phyloP scores from a whole-genome alignment of 495 filamentous ascomycete genomes.

The Podospora fimiseda region DNA sequence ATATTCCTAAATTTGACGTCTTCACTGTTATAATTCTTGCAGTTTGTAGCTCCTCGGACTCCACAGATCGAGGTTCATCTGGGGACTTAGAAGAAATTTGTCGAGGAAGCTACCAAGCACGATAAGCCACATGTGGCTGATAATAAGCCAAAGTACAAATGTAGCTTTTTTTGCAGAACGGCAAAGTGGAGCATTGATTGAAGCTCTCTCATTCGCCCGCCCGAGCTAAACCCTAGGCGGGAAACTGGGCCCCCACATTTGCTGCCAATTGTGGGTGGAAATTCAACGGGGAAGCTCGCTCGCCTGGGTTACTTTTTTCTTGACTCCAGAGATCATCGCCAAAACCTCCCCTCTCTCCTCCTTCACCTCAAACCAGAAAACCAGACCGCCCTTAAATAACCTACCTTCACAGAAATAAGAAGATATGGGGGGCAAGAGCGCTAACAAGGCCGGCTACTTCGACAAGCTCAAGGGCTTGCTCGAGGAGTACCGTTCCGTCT shows the following conservation, averaged over 20 bases:
- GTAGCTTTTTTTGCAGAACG: conserved; percentile 1
- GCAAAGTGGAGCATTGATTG: conserved; percentile 3
- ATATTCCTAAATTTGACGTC: not conserved
- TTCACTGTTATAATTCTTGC: not conserved
- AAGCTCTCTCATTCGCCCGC: conserved; percentile 14
- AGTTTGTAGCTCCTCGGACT: not conserved
- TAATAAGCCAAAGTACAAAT: not conserved
- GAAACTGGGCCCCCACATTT: conserved; percentile 21
- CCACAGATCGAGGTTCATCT: not conserved
- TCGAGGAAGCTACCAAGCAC: not conserved
- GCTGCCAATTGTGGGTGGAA: conserved; percentile 26
- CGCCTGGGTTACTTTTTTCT: conserved; percentile 11
- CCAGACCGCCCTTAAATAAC: conserved; percentile 83
- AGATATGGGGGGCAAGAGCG: conserved; percentile 99
- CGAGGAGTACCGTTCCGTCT: conserved; percentile 87
- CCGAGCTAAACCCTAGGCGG: conserved; percentile 25
- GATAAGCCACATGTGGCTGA: conserved; percentile 21
- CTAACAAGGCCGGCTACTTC: conserved; percentile 96
- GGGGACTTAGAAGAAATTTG: conserved; percentile 11
- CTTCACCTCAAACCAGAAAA: conserved; percentile 22
- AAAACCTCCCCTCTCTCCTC: conserved; percentile 8
- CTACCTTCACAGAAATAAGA: conserved; percentile 86
- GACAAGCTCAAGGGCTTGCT: conserved; percentile 95
- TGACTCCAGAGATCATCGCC: conserved; percentile 9
- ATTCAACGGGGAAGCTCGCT: no score